phyloP scores from a whole-genome alignment of 306 rosid species.

The Quercus bicolor region DNA sequence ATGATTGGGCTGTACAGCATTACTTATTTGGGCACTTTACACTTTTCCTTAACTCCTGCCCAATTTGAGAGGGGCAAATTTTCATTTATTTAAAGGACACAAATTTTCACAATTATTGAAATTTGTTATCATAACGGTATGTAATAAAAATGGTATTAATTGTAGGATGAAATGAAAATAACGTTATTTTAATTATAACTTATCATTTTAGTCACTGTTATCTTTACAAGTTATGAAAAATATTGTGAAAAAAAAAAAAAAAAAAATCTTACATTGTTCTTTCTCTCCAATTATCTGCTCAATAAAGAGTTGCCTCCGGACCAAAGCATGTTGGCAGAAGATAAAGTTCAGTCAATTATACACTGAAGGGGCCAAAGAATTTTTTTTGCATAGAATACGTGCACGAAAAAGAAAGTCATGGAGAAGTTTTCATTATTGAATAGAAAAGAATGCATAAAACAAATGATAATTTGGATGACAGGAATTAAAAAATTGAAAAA shows the following conservation, averaged over 20 bases:
- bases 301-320: background rate
- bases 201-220: no score
- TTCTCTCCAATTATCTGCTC: no score
- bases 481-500: background rate
- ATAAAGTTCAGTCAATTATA: background rate
- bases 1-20: slow-evolving; percentile 40
- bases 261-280: no score
- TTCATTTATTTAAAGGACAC: no score
- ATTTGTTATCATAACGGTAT: no score
- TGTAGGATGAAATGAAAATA: no score
- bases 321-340: slow-evolving; percentile 8
- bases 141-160: background rate
- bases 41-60: slow-evolving; percentile 1
- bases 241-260: no score
- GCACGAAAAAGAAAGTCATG: background rate
- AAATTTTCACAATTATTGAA: no score
- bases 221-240: no score
- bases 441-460: background rate
- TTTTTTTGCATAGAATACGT: background rate
- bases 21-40: slow-evolving; percentile 26
- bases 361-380: background rate
- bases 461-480: background rate
- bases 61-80: background rate
- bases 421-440: slow-evolving; percentile 4
- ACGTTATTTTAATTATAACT: no score